Evolutionary conservation across 495 filamentous ascomycete genomes (phyloP), one percentile per base, ranked within the genome.

Genomic region (Annulohypoxylon stygium): DNA sequence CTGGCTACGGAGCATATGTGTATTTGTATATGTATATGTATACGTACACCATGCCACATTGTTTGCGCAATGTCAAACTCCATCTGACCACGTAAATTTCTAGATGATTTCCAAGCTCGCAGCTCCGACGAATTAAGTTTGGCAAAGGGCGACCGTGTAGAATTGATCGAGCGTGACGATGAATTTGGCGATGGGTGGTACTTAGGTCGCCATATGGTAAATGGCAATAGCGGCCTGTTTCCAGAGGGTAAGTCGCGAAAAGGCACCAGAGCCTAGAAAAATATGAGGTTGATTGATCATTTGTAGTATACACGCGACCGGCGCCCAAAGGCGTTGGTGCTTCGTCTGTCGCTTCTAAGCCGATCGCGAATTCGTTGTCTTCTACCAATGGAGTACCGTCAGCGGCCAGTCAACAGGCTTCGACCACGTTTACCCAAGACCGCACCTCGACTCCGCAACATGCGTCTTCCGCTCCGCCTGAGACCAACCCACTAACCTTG

Each of bases 181-280:
- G 97, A 97, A 74, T 99, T 98, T 81, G 93, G 93, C 58, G 97
- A 99, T 83, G 97, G 96, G 61, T 99, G 97, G 97, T 99, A 93
- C 82, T 81, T 97, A 71, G 97, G 97, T 30, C 90, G 90, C 77
- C 93, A 97, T 79, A 68, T 91, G 71, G 83, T 86, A 55, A 94
- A 90, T 75, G 90, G 88, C 37, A 89, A 89, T 70, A 95, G 87
- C 53, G 95, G 95, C 50, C 87, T 98, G 36, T 97, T 98, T 79
- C 95, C 95, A 14, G 93, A 94, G 86, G 92, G 94, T 97, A 83
- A 68, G 87, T 76, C 43, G 34, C 18, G 39, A 36, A 26, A 14
- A 12, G 2, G 34, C 3, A 25, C 23, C 11, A 36, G 45, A 66
- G 9, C 34, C 9, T 53, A 30, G 39, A 20, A 55, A 39, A 51